Conservation (phyloP, 75 land plant genomes). For the Picea sitchensis region DNA sequence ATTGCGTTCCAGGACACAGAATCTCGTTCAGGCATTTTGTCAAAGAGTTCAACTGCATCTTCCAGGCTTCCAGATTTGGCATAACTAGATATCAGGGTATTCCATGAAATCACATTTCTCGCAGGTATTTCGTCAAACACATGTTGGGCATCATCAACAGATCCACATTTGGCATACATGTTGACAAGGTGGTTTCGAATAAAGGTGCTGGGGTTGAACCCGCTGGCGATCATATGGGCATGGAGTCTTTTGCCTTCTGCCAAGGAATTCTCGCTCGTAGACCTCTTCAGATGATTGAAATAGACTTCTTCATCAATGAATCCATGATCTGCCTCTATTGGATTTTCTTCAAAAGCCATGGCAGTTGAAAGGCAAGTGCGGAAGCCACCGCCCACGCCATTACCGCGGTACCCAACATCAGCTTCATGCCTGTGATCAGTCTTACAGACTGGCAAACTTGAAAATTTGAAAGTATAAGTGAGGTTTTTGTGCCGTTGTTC, state of each 20-base stretch:
- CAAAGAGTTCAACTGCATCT: conserved; percentile 18
- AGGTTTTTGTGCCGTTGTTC: too few species aligned
- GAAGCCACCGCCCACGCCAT: too few species aligned
- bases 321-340: too few species aligned
- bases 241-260: neutral
- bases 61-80: conserved; percentile 24
- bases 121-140: conserved; percentile 11
- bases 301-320: too few species aligned
- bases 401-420: too few species aligned
- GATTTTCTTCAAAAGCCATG: too few species aligned
- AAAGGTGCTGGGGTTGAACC: neutral
- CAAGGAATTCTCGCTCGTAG: neutral
- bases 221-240: neutral
- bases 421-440: too few species aligned
- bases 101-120: conserved; percentile 24
- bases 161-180: conserved; percentile 23
- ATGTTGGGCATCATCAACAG: conserved; percentile 16
- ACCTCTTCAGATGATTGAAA: too few species aligned
- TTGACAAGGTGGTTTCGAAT: neutral
- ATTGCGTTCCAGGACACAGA: conserved; percentile 25
- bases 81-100: conserved; percentile 16
- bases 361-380: too few species aligned
- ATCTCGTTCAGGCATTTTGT: conserved; percentile 12
- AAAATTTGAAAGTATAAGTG: too few species aligned
- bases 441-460: too few species aligned